Percentiles rank a stretch among this genome's conserved stretches.
Conservation (phyloP, 495 filamentous ascomycete species). For the Elaphomyces granulatus region DNA sequence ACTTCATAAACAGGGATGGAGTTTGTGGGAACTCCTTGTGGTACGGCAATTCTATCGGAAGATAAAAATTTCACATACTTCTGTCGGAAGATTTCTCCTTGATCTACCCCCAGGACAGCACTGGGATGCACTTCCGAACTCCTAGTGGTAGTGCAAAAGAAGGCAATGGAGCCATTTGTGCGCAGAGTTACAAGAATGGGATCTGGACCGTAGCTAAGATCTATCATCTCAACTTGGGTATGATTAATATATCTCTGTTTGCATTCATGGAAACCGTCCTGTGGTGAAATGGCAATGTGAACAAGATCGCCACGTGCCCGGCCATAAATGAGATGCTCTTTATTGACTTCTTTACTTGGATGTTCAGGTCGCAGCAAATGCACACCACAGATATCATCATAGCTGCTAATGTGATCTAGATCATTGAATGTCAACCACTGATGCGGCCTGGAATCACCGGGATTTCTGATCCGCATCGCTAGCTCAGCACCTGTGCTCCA, state of each 20-base stretch:
- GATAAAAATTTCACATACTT: conserved; percentile 41
- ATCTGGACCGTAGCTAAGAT: conserved; percentile 19
- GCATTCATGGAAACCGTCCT: conserved; percentile 13
- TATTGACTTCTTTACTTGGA: conserved; percentile 12
- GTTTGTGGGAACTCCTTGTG: conserved; percentile 29
- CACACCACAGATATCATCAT: conserved; percentile 47
- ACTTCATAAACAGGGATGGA: conserved; percentile 38
- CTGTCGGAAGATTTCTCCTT: conserved; percentile 16
- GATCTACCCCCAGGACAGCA: conserved; percentile 19
- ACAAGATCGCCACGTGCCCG: conserved; percentile 26
- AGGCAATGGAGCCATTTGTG: conserved; percentile 25
- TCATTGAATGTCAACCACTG: conserved; percentile 41
- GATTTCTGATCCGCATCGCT: conserved; percentile 29
- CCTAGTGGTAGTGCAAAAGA: conserved; percentile 29
- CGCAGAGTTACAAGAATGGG: conserved; percentile 33
- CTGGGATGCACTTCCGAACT: conserved; percentile 24
- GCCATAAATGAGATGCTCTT: conserved; percentile 27
- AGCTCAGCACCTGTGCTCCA: conserved; percentile 50
- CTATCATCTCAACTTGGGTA: conserved; percentile 17
- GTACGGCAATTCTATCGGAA: conserved; percentile 33
- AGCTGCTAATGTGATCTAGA: conserved; percentile 35
- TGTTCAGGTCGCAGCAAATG: conserved; percentile 36
- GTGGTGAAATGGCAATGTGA: conserved; percentile 22
- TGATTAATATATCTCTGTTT: conserved; percentile 24
- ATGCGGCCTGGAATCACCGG: conserved; percentile 9